Base-by-base conservation (phyloP, 345 rosid species). In the Melastoma malabathricum region DNA sequence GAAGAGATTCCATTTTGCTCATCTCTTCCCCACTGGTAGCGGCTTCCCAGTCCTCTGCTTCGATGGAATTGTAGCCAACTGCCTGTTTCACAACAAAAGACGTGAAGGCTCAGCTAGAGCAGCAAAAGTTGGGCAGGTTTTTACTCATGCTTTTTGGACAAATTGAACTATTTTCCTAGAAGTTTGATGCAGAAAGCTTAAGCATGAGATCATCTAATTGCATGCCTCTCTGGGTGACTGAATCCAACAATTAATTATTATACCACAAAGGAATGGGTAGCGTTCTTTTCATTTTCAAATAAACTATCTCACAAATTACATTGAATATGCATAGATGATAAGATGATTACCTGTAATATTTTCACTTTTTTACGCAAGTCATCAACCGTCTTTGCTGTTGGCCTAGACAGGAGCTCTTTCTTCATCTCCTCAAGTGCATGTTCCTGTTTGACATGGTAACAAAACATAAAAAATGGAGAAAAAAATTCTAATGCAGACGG, bases 1-100 rank as follows among this genome's bases (percentile, higher is more conserved):
- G 95, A 67, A 92, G 96, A 52, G 83, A 84, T 68, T 92, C 98
- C 98, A 92, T 82, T 75, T 80, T 84, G 83, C 95, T 87, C 95
- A 87, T 92, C 76, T 87, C 98, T 65, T 87, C 90, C 56, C 88
- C 88, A 39, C 72, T 66, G 48, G 98, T 82, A 57, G 98, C 98
- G 43, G 63, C 88, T 65, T 92, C 98, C 98, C 97, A 92, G 67
- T 92, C 95, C 73, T 92, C 98, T 61, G 95, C 98, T 71, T 92
- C 98, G 61, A 84, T 84, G 45, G 95, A 87, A 76, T 87, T 92
- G 74, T 92, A 92, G 52, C 93, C 97, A 46, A 87, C 96, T 47
- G 93, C 95, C 98, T 92, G 67, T 13, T 29, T 17, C 14, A 43
- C 55, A 51, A 34, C 5, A 34, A 27, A 43, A 43, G 10, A 22